Base-by-base conservation (phyloP, 148 eudicot species). In the Limonium bicolor region DNA sequence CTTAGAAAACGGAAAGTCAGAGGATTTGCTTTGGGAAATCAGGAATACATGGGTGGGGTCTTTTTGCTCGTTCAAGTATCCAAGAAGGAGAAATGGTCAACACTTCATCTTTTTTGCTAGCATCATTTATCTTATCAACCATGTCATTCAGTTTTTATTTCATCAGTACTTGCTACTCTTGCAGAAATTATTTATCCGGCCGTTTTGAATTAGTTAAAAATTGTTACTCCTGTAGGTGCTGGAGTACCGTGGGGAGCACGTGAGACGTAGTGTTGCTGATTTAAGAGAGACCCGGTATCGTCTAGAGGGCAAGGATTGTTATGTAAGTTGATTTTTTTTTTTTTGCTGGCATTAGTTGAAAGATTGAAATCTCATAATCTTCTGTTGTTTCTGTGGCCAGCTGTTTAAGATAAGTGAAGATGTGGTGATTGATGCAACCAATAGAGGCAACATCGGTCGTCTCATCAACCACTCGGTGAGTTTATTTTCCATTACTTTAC, bases 1-100 rank as follows among this genome's bases (percentile, higher is more conserved):
- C 35, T 32, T 82, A 85, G 95, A 78, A n/a, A 43, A 69, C 74
- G 14, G 99, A 81, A 52, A 66, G 57, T 16, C 57, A 60, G 28
- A 68, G 78, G 38, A 72, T 84, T 61, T 77, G 95, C 55, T 85
- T 90, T 39, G 99, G 99, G 41, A 80, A 73, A 76, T 90, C 95
- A 51, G 74, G 87, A 54, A 85, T 90, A 47, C 99, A 84, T 57
- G 99, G 99, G 53, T 90, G 99, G 99, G 99, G 99, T 49, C 88
- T 90, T 50, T 90, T 90, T 76, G 95, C 99, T 20, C 74, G 95
- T 22, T 75, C 63, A 32, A 76, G 37, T 37, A 75, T 90, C 56
- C 85, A 68, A 73, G 93, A 84, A 76, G 99, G 99, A 61, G 80
- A 90, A 53, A 90, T 90, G 99, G 99, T 90, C 72, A 54, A 27